Evolutionary conservation across 495 filamentous ascomycete genomes (phyloP).

Genomic region (Parachaetomium inaequale): DNA sequence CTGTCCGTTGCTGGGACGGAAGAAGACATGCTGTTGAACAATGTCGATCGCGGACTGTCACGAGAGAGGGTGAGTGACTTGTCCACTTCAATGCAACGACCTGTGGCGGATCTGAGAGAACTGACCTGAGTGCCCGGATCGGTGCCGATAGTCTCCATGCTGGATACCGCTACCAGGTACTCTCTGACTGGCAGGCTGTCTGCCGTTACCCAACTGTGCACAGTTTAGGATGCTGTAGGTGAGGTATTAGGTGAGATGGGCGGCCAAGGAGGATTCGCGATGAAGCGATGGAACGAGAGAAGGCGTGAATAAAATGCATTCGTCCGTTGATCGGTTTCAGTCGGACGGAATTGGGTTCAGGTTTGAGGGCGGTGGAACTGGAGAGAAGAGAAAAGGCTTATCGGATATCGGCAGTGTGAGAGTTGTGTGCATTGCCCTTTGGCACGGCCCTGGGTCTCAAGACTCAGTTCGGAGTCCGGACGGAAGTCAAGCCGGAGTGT

Average conservation of each 20-base stretch:
- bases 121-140: constrained; percentile 6
- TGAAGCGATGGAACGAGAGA: not conserved
- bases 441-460: not conserved
- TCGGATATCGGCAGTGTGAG: no score
- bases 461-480: not conserved
- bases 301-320: not conserved
- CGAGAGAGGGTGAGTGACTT: not conserved
- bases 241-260: not conserved
- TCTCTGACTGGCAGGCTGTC: no score
- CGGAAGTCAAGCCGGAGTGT: not conserved
- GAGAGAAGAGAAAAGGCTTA: no score
- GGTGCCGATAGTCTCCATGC: constrained; percentile 1
- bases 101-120: not conserved
- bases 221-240: not conserved
- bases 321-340: no score
- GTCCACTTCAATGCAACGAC: no score
- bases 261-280: not conserved
- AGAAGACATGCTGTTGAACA: constrained; percentile 31
- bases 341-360: not conserved
- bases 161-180: not conserved
- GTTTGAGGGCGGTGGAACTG: no score
- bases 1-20: constrained; percentile 16
- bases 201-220: no score
- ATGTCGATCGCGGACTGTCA: constrained; percentile 27
- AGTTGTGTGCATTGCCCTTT: not conserved